Percentiles rank a stretch among this genome's conserved stretches.
Conservation (phyloP, 257 asterid genomes). For the Agastache rugosa region DNA sequence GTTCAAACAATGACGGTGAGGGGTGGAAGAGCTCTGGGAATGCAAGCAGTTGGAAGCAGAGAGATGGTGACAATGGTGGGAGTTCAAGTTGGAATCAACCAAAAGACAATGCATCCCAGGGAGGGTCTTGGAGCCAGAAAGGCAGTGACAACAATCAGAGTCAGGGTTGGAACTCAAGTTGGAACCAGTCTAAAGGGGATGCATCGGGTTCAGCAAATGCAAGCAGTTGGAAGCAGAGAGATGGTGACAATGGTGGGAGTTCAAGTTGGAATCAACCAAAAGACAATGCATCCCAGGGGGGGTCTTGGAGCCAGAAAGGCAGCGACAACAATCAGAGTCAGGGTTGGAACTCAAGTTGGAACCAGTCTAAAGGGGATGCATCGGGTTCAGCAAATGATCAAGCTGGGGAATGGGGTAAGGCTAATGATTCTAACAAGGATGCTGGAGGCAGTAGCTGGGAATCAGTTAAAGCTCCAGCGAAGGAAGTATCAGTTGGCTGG, state of each 20-base stretch:
- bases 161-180: constrained; percentile 43
- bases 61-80: constrained; percentile 39
- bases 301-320: constrained; percentile 37
- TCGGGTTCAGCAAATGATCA: constrained; percentile 26
- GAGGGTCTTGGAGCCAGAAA: constrained; percentile 33
- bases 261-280: constrained; percentile 53
- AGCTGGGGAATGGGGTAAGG: constrained; percentile 44
- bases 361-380: constrained; percentile 45
- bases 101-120: constrained; percentile 23
- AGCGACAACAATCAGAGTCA: constrained; percentile 20
- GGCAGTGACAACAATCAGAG: constrained; percentile 27
- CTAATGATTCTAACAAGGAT: constrained; percentile 35
- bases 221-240: constrained; percentile 46
- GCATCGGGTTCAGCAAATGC: constrained; percentile 32
- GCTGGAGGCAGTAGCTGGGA: constrained; percentile 37
- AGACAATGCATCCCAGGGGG: neutral
- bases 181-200: constrained; percentile 48
- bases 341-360: constrained; percentile 49
- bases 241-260: constrained; percentile 38
- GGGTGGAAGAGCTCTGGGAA: constrained; percentile 58
- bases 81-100: constrained; percentile 50
- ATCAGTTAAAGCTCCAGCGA: constrained; percentile 35
- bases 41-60: constrained; percentile 47
- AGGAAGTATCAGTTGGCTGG: constrained; percentile 35
- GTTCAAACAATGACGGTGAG: constrained; percentile 44